phyloP scores from a whole-genome alignment of 768 basidiomycete genomes.

The Thelephora ganbajun region DNA sequence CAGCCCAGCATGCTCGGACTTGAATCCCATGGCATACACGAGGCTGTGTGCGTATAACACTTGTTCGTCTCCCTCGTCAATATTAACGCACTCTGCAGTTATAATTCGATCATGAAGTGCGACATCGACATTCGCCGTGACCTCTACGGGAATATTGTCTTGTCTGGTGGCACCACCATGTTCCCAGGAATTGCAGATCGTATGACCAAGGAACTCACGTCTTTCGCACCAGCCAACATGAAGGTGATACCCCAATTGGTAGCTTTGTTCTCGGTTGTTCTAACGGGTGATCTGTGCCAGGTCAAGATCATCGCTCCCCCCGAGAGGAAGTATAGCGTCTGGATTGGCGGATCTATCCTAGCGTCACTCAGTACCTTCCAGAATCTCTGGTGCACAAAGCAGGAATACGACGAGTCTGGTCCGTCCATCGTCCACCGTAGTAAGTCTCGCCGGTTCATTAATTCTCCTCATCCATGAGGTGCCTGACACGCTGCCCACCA shows the following conservation, averaged over 20 bases:
- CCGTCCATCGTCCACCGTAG: constrained; percentile 37
- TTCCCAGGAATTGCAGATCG: constrained; percentile 53
- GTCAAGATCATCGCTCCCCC: constrained; percentile 56
- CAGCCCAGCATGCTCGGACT: constrained; percentile 82
- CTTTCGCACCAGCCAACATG: constrained; percentile 51
- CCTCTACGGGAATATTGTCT: constrained; percentile 42
- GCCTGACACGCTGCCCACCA: no score
- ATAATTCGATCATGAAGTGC: constrained; percentile 79
- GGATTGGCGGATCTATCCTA: constrained; percentile 36
- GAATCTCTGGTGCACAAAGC: constrained; percentile 50
- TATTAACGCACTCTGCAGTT: constrained; percentile 11
- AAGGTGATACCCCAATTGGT: constrained; percentile 22
- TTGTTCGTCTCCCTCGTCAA: background rate
- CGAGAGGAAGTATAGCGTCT: constrained; percentile 60
- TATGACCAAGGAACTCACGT: constrained; percentile 62
- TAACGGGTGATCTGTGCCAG: constrained; percentile 8
- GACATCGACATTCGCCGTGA: constrained; percentile 43
- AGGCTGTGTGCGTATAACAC: constrained; percentile 37
- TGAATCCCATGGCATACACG: constrained; percentile 62
- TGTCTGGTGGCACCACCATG: constrained; percentile 50
- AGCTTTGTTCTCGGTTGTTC: background rate
- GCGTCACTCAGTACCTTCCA: constrained; percentile 55
- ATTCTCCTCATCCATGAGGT: no score
- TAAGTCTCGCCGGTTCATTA: constrained; percentile 2
- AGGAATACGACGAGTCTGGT: constrained; percentile 46